A percentile compares a stretch with the other conserved stretches of the same genome.
These are phyloP conservation scores for Paraphaeosphaeria minitans DNA, from an alignment of 2,329 filamentous ascomycete genomes.

Conservation along the genomic window DNA sequence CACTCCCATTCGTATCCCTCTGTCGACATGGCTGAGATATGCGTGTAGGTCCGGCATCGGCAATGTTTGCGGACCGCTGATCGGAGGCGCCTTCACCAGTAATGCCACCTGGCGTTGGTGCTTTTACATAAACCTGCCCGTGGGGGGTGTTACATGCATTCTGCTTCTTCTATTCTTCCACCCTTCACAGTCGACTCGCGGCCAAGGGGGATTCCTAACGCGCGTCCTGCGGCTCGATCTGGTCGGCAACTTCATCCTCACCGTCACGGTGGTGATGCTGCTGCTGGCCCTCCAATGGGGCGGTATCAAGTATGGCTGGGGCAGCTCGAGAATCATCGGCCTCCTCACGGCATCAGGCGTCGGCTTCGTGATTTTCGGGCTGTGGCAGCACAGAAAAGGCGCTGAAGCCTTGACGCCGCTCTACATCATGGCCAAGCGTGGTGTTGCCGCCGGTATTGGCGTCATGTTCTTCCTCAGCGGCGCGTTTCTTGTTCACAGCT, in stretches of 20 bases:
- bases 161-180: slow-evolving; percentile 49
- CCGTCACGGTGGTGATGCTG: slow-evolving; percentile 48
- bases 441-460: slow-evolving; percentile 42
- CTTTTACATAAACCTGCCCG: slow-evolving; percentile 50
- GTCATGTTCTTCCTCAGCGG: slow-evolving; percentile 27
- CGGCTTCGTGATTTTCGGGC: slow-evolving; percentile 42
- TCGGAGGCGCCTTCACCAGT: slow-evolving; percentile 51
- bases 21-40: not conserved
- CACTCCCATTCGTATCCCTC: not conserved
- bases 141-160: slow-evolving; percentile 48
- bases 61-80: slow-evolving; percentile 47
- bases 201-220: not conserved
- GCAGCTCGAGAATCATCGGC: slow-evolving; percentile 51
- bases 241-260: slow-evolving; percentile 48
- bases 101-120: slow-evolving; percentile 47
- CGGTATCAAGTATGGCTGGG: slow-evolving; percentile 34
- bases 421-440: slow-evolving; percentile 39
- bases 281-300: slow-evolving; percentile 56
- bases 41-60: slow-evolving; percentile 47
- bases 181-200: slow-evolving; percentile 21
- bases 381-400: slow-evolving; percentile 11
- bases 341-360: slow-evolving; percentile 52
- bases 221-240: slow-evolving; percentile 55
- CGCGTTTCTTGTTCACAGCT: slow-evolving; percentile 46
- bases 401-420: slow-evolving; percentile 33